Evolutionary conservation across 1,139 yeast species (phyloP).

Genomic region (Geotrichum phurueaensis): DNA sequence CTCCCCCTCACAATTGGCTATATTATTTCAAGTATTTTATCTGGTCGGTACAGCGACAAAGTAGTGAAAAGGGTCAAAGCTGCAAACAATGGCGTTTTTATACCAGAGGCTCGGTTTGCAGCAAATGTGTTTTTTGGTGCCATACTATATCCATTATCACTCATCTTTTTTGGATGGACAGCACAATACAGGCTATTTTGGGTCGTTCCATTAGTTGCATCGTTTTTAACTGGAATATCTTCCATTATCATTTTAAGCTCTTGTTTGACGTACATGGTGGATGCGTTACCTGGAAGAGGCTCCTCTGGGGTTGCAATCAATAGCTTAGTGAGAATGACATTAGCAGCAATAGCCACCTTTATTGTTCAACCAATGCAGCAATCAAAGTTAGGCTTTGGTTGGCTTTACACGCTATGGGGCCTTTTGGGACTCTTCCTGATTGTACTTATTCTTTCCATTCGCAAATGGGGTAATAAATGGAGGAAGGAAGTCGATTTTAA

Average conservation of each 20-base stretch:
- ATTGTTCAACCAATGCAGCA: slow-evolving; percentile 61
- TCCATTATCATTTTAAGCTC: slow-evolving; percentile 81
- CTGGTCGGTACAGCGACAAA: slow-evolving; percentile 75
- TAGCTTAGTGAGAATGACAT: slow-evolving; percentile 62
- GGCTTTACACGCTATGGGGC: slow-evolving; percentile 60
- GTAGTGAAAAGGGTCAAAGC: slow-evolving; percentile 50
- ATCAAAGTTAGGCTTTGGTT: slow-evolving; percentile 56
- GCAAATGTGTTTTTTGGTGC: slow-evolving; percentile 71
- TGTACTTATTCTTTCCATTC: slow-evolving; percentile 44
- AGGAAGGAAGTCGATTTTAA: slow-evolving; percentile 62
- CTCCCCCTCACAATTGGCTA: slow-evolving; percentile 81
- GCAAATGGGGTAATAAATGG: slow-evolving; percentile 54
- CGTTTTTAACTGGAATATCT: slow-evolving; percentile 75
- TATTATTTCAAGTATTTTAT: slow-evolving; percentile 62
- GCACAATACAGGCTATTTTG: slow-evolving; percentile 59
- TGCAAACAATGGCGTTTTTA: slow-evolving; percentile 52
- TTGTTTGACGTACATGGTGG: slow-evolving; percentile 74
- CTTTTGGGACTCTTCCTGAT: slow-evolving; percentile 41
- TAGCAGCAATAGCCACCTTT: slow-evolving; percentile 75
- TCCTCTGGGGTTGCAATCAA: slow-evolving; percentile 85
- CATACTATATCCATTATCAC: slow-evolving; percentile 53
- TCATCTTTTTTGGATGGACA: slow-evolving; percentile 79
- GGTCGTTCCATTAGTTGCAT: slow-evolving; percentile 70
- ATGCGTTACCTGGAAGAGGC: slow-evolving; percentile 80
- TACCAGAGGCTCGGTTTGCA: slow-evolving; percentile 75